Conservation (phyloP, 441 rosid species). For the Gossypium davidsonii region DNA sequence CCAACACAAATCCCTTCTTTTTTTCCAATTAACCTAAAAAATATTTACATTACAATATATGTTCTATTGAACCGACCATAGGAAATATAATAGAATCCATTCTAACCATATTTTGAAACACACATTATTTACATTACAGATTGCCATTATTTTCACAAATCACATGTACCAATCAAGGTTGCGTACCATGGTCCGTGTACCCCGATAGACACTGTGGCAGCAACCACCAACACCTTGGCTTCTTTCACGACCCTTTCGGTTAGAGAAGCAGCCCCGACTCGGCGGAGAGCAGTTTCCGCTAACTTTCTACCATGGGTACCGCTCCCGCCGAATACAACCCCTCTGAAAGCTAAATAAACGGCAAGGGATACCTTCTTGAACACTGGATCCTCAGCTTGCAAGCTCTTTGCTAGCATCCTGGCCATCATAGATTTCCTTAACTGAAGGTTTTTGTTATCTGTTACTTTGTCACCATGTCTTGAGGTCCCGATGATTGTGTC, state of each 20-base stretch:
- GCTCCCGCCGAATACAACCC: slow-evolving; percentile 59
- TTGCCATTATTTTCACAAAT: slow-evolving; percentile 1
- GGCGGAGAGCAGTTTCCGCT: slow-evolving; percentile 55
- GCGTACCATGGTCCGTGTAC: slow-evolving; percentile 75
- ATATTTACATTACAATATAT: not conserved
- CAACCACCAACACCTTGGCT: slow-evolving; percentile 51
- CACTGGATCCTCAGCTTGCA: slow-evolving; percentile 73
- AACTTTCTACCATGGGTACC: slow-evolving; percentile 47
- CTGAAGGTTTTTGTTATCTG: slow-evolving; percentile 27
- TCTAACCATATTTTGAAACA: not conserved
- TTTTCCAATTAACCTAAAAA: not conserved
- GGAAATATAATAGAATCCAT: not conserved
- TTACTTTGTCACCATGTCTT: slow-evolving; percentile 1
- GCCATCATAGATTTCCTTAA: slow-evolving; percentile 57
- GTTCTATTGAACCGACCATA: not conserved
- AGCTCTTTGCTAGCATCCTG: slow-evolving; percentile 64
- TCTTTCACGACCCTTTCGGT: slow-evolving; percentile 53
- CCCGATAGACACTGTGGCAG: slow-evolving; percentile 49
- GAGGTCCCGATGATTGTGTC: slow-evolving; percentile 38
- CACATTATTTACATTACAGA: slow-evolving; percentile 12
- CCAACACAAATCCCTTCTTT: not conserved
- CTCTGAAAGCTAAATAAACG: slow-evolving; percentile 62
- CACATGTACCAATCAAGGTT: slow-evolving; percentile 26
- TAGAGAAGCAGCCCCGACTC: slow-evolving; percentile 46
- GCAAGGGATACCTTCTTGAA: slow-evolving; percentile 70